Conservation (phyloP, 2,329 filamentous ascomycete genomes). For the Pyrenochaeta sp. region DNA sequence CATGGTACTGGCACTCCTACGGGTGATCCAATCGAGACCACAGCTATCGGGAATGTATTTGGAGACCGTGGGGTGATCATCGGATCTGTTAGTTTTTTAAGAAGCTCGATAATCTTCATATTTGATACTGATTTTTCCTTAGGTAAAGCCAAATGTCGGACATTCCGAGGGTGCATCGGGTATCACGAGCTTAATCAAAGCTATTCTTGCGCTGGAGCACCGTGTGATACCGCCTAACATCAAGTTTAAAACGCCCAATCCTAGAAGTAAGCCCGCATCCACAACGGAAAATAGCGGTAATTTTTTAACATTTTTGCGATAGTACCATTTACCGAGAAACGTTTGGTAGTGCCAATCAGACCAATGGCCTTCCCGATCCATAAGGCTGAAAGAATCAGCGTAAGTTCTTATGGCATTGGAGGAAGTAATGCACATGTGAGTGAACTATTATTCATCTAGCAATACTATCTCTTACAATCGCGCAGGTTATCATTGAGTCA, state of each 20-base stretch:
- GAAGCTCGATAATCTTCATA: too few relatives aligned
- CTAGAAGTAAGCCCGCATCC: too few relatives aligned
- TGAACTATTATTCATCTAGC: too few relatives aligned
- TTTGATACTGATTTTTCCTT: too few relatives aligned
- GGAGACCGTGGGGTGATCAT: slow-evolving; percentile 12
- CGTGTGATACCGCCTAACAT: slow-evolving; percentile 39
- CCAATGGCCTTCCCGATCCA: slow-evolving; percentile 7
- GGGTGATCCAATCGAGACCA: slow-evolving; percentile 40
- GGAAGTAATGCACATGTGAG: slow-evolving; percentile 27
- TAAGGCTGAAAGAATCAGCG: slow-evolving; percentile 7
- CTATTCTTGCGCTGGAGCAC: slow-evolving; percentile 49
- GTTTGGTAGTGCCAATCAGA: background rate
- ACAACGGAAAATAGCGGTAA: too few relatives aligned
- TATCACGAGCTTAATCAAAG: slow-evolving; percentile 48
- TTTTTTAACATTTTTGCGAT: too few relatives aligned
- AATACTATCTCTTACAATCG: background rate
- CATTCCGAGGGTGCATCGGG: slow-evolving; percentile 51
- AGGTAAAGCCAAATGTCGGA: slow-evolving; percentile 43
- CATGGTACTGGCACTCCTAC: slow-evolving; percentile 52
- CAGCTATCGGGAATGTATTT: slow-evolving; percentile 27
- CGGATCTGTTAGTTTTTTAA: too few relatives aligned
- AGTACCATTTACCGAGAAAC: too few relatives aligned
- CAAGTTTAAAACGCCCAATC: slow-evolving; percentile 11
- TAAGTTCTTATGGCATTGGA: slow-evolving; percentile 25
- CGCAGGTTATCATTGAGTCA: slow-evolving; percentile 8